Evolutionary conservation across 2,329 filamentous ascomycete species (phyloP).

Genomic region (Calycina herbarum): DNA sequence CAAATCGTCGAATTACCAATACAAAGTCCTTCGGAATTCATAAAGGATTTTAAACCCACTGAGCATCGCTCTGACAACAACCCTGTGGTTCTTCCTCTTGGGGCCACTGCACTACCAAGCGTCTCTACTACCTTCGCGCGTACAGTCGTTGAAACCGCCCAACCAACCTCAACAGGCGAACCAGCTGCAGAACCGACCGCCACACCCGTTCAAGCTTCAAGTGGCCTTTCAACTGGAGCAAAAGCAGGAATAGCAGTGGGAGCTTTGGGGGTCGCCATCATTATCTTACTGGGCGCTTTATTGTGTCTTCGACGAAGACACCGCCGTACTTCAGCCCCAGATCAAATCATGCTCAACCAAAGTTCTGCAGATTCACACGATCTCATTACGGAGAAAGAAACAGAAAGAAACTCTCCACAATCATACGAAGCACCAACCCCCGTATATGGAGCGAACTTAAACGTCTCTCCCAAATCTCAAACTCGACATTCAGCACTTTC

Average conservation of each 20-base stretch:
- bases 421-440: conserved; percentile 5
- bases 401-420: conserved; percentile 7
- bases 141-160: too few species aligned
- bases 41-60: too few species aligned
- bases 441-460: background rate
- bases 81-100: too few species aligned
- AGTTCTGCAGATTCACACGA: conserved; percentile 23
- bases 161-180: background rate
- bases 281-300: conserved; percentile 24
- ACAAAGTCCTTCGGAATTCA: too few species aligned
- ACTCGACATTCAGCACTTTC: conserved; percentile 20
- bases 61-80: too few species aligned
- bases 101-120: too few species aligned
- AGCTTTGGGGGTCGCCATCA: conserved; percentile 19
- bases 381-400: conserved; percentile 27
- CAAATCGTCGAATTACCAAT: too few species aligned
- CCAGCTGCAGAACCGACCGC: background rate
- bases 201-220: background rate
- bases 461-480: conserved; percentile 15
- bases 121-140: too few species aligned
- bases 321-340: conserved; percentile 15
- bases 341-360: conserved; percentile 27
- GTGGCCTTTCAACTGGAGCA: conserved; percentile 22
- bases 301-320: conserved; percentile 28
- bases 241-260: conserved; percentile 31